Conservation (phyloP, 1,284 basidiomycete genomes). For the Testicularia cyperi region DNA sequence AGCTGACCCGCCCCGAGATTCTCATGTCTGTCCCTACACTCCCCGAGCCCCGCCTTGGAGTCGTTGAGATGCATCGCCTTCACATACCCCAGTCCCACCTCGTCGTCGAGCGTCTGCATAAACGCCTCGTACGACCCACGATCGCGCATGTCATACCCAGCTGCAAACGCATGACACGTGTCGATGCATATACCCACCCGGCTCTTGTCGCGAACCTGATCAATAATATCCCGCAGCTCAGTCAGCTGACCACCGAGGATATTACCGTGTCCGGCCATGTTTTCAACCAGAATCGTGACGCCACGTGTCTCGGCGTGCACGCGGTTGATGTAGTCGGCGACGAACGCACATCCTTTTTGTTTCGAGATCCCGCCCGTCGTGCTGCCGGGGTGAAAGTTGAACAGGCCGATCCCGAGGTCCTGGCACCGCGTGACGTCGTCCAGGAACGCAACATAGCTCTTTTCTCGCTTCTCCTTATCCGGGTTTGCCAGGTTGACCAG, state of each 20-base stretch:
- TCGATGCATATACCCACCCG: slow-evolving; percentile 81
- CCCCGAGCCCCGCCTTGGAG: slow-evolving; percentile 69
- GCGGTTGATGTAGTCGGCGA: slow-evolving; percentile 74
- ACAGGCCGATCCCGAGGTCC: slow-evolving; percentile 71
- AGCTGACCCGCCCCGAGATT: slow-evolving; percentile 80
- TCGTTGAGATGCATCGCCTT: slow-evolving; percentile 79
- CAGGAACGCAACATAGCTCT: slow-evolving; percentile 77
- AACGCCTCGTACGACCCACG: slow-evolving; percentile 58
- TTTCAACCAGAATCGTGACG: slow-evolving; percentile 76
- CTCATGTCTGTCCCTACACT: slow-evolving; percentile 76
- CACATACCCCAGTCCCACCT: slow-evolving; percentile 73
- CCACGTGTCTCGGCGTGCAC: slow-evolving; percentile 71
- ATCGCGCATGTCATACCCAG: slow-evolving; percentile 78
- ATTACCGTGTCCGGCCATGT: slow-evolving; percentile 76
- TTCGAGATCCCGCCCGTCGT: slow-evolving; percentile 63
- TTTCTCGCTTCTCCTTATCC: slow-evolving; percentile 74
- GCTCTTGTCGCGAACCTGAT: slow-evolving; percentile 70
- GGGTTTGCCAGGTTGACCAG: slow-evolving; percentile 82
- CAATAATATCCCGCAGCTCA: slow-evolving; percentile 73
- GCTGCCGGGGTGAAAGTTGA: slow-evolving; percentile 76
- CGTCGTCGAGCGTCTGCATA: slow-evolving; percentile 68
- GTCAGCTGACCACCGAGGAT: slow-evolving; percentile 73
- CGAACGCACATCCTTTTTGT: slow-evolving; percentile 68
- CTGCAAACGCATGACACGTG: slow-evolving; percentile 83
- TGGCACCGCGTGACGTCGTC: slow-evolving; percentile 82